Evolutionary conservation across 805 yeast species (phyloP).

Genomic region (Wickerhamomyces ciferrii): DNA sequence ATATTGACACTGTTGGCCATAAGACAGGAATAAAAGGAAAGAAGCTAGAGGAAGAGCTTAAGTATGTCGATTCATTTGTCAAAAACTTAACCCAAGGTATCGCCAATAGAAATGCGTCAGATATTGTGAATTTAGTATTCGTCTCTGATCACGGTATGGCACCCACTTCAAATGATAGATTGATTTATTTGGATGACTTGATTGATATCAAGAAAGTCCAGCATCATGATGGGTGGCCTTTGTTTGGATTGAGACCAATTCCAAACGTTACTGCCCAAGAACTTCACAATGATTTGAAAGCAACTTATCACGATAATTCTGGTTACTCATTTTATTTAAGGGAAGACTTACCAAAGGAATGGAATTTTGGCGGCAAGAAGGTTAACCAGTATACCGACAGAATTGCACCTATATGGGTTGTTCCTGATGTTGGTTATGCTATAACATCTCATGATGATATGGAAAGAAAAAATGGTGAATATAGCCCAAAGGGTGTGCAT

Average conservation of each 20-base stretch:
- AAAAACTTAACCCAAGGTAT: constrained; percentile 44
- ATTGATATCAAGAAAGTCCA: constrained; percentile 48
- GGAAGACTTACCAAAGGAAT: constrained; percentile 45
- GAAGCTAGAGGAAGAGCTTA: constrained; percentile 47
- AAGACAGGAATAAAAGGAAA: constrained; percentile 61
- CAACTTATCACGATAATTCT: constrained; percentile 25
- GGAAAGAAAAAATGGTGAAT: constrained; percentile 25
- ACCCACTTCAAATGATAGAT: constrained; percentile 67
- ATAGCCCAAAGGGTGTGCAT: constrained; percentile 55
- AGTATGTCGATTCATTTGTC: constrained; percentile 62
- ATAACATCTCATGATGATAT: constrained; percentile 57
- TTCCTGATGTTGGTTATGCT: constrained; percentile 80
- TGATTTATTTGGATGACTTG: constrained; percentile 69
- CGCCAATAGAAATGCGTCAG: constrained; percentile 46
- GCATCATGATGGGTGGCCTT: constrained; percentile 81
- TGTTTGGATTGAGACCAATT: constrained; percentile 67
- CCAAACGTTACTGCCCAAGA: constrained; percentile 33
- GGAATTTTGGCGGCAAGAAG: constrained; percentile 25
- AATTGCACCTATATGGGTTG: constrained; percentile 80
- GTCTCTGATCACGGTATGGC: constrained; percentile 96
- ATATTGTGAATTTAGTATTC: constrained; percentile 67
- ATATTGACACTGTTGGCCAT: constrained; percentile 78
- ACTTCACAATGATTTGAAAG: constrained; percentile 37
- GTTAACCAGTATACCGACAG: constrained; percentile 41
- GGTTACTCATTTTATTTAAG: constrained; percentile 43